Conservation (phyloP, 352 stramenopile species). For the Globisporangium cystogenes region DNA sequence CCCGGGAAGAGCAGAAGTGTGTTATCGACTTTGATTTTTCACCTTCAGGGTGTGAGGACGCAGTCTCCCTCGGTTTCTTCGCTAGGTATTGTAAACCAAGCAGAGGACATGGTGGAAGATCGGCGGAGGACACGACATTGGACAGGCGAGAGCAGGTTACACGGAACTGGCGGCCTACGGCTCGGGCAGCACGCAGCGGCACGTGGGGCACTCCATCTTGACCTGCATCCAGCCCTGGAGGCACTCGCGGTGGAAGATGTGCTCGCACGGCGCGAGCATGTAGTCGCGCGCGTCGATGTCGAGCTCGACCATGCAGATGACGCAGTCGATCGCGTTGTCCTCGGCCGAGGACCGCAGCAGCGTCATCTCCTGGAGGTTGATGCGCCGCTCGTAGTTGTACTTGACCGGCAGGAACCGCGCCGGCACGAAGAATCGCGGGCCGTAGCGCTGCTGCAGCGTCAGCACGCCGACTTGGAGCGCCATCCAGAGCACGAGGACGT, state of each 20-base stretch:
- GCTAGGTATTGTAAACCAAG: too few species aligned
- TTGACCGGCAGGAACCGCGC: constrained; percentile 94
- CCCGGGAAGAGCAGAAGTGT: too few species aligned
- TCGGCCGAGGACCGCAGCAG: constrained; percentile 45
- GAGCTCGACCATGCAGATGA: constrained; percentile 86
- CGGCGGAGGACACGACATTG: too few species aligned
- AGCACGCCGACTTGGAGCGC: constrained; percentile 90
- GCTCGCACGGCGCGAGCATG: constrained; percentile 96
- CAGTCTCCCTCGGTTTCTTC: too few species aligned
- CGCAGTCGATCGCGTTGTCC: constrained; percentile 74
- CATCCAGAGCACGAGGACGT: constrained; percentile 88
- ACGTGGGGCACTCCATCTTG: constrained; percentile 97
- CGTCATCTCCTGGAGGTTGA: constrained; percentile 60
- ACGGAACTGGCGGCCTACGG: too few species aligned
- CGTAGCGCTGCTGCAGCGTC: constrained; percentile 89
- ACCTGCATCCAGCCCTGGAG: constrained; percentile 97
- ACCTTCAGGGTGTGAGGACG: too few species aligned
- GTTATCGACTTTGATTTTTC: too few species aligned
- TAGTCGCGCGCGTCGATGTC: constrained; percentile 84
- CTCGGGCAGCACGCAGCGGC: constrained; percentile 86
- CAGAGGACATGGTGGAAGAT: too few species aligned
- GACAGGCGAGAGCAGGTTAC: too few species aligned
- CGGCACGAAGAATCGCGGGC: constrained; percentile 95
- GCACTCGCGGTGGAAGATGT: constrained; percentile 95
- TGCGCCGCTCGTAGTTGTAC: constrained; percentile 95